These are phyloP conservation scores for Castanospermum australe DNA, from an alignment of 306 rosid genomes.

Conservation along the genomic window DNA sequence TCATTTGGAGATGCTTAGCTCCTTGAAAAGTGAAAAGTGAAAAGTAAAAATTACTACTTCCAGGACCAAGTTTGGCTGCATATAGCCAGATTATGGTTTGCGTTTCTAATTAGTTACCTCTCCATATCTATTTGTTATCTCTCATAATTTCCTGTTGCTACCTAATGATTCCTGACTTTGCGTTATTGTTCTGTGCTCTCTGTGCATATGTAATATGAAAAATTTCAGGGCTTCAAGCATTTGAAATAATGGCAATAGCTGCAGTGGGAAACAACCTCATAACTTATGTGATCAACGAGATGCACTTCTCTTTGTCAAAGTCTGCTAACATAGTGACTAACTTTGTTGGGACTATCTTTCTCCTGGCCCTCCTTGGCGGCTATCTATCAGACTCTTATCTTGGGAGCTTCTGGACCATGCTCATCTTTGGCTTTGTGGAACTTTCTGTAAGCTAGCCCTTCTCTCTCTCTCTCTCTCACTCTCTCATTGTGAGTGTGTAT, in stretches of 20 bases:
- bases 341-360: slow-evolving; percentile 94
- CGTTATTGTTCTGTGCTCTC: too few species aligned
- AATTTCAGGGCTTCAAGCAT: slow-evolving; percentile 76
- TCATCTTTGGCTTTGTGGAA: slow-evolving; percentile 85
- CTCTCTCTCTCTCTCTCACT: background rate
- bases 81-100: background rate
- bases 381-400: slow-evolving; percentile 89
- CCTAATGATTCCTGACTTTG: too few species aligned
- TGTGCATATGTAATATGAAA: background rate
- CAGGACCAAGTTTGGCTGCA: too few species aligned
- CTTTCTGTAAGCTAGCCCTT: slow-evolving; percentile 63
- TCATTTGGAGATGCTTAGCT: too few species aligned
- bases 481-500: background rate
- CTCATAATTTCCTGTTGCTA: too few species aligned
- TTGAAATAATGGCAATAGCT: slow-evolving; percentile 97
- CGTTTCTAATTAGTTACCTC: background rate
- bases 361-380: slow-evolving; percentile 93
- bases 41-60: too few species aligned
- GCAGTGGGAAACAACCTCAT: slow-evolving; percentile 99
- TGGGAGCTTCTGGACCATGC: slow-evolving; percentile 95
- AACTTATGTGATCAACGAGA: slow-evolving; percentile 82
- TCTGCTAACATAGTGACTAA: slow-evolving; percentile 90
- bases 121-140: too few species aligned
- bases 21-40: too few species aligned
- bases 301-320: slow-evolving; percentile 86